Evolutionary conservation across 805 yeast species (phyloP).

Genomic region (Brettanomyces custersianus): DNA sequence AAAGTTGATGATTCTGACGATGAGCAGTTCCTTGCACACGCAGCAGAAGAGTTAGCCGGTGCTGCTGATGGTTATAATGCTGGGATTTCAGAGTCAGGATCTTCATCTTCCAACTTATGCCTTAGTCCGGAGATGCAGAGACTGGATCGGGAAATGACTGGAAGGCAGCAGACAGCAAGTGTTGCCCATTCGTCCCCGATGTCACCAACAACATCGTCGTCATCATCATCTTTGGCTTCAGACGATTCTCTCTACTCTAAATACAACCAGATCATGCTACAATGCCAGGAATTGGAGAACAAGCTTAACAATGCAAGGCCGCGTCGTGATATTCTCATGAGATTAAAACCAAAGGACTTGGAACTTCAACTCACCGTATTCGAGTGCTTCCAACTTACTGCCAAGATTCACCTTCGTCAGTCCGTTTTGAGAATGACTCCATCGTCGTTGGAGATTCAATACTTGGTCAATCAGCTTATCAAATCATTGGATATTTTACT

Average conservation of each 20-base stretch:
- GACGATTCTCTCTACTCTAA: constrained; percentile 2
- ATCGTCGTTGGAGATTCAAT: constrained; percentile 53
- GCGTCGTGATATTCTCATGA: constrained; percentile 34
- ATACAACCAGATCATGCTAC: constrained; percentile 26
- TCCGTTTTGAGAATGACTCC: constrained; percentile 54
- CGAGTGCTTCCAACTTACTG: constrained; percentile 62
- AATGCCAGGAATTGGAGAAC: constrained; percentile 34
- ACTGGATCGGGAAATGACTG: neutral
- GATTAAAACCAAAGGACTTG: constrained; percentile 35
- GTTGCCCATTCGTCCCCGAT: neutral
- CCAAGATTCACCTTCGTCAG: constrained; percentile 59
- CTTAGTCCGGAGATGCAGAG: constrained; percentile 4
- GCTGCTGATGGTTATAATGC: constrained; percentile 12
- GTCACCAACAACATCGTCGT: neutral
- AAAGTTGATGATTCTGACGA: constrained; percentile 6
- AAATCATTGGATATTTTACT: constrained; percentile 52
- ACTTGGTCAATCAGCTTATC: constrained; percentile 42
- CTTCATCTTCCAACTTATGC: constrained; percentile 6
- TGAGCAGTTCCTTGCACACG: constrained; percentile 5
- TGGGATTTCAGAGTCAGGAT: constrained; percentile 11
- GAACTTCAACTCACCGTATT: constrained; percentile 63
- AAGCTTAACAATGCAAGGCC: constrained; percentile 46
- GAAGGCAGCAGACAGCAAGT: neutral
- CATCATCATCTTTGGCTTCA: neutral
- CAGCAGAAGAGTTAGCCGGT: constrained; percentile 4